phyloP scores from a whole-genome alignment of 2,329 filamentous ascomycete genomes.

The Hypoxylon sp. region DNA sequence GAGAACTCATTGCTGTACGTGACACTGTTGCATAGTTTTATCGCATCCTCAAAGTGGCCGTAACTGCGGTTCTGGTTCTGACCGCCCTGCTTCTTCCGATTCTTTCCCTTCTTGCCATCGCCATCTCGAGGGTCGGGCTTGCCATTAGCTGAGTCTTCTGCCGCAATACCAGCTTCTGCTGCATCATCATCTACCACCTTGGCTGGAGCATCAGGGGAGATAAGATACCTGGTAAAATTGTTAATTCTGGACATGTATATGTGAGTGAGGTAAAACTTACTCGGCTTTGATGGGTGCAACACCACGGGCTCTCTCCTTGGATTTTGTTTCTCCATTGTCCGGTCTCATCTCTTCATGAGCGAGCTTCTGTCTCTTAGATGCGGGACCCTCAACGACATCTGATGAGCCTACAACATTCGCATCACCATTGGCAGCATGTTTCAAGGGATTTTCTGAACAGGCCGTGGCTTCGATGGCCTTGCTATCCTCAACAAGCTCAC shows the following conservation, averaged over 20 bases:
- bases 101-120: conserved; percentile 64
- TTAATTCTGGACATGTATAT: conserved; percentile 19
- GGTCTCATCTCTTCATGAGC: conserved; percentile 53
- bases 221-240: conserved; percentile 53
- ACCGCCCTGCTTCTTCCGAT: conserved; percentile 72
- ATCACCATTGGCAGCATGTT: conserved; percentile 32
- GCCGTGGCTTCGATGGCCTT: neutral
- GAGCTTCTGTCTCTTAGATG: conserved; percentile 73
- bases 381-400: conserved; percentile 58
- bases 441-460: conserved; percentile 24
- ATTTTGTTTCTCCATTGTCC: conserved; percentile 31
- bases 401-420: conserved; percentile 12
- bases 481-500: conserved; percentile 6
- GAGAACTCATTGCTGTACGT: conserved; percentile 84
- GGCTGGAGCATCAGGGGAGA: conserved; percentile 52
- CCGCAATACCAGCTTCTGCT: conserved; percentile 70
- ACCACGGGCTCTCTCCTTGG: conserved; percentile 48
- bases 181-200: conserved; percentile 68
- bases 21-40: conserved; percentile 83
- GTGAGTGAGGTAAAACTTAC: conserved; percentile 52
- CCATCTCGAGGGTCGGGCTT: conserved; percentile 55
- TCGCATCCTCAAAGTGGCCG: conserved; percentile 81
- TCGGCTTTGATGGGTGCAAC: conserved; percentile 57
- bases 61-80: conserved; percentile 90
- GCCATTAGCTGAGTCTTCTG: conserved; percentile 71